phyloP scores from a whole-genome alignment of 768 basidiomycete genomes.

The Podaxis sp. region DNA sequence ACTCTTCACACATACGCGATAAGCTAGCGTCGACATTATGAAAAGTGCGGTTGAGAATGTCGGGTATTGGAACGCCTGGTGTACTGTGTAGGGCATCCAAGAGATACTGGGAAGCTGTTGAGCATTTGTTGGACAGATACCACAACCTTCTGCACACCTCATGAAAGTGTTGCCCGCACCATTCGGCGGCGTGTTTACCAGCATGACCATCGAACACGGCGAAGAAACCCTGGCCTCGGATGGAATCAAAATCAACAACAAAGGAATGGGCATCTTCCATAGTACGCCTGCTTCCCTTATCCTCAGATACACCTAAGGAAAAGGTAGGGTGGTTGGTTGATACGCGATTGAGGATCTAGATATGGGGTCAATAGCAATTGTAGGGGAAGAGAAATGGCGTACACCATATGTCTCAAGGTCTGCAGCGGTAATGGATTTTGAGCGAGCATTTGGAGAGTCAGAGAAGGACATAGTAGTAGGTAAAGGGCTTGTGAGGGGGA shows the following conservation, averaged over 20 bases:
- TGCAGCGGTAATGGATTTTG: conserved; percentile 76
- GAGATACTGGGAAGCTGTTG: conserved; percentile 36
- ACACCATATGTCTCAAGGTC: conserved; percentile 78
- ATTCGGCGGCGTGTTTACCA: conserved; percentile 97
- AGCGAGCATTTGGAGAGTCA: conserved; percentile 73
- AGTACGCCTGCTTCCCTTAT: conserved; percentile 83
- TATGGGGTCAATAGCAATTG: background rate
- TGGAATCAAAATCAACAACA: conserved; percentile 86
- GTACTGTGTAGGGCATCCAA: conserved; percentile 64
- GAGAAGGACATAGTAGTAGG: conserved; percentile 34
- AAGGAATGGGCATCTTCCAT: conserved; percentile 99
- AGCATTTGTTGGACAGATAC: background rate
- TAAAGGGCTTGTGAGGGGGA: background rate
- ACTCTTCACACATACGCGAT: conserved; percentile 80
- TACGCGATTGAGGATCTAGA: conserved; percentile 71
- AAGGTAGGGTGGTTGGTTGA: conserved; percentile 62
- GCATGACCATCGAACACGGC: conserved; percentile 99
- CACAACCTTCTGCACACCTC: conserved; percentile 43
- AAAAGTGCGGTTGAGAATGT: conserved; percentile 90
- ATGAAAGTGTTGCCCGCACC: conserved; percentile 97
- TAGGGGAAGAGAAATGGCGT: conserved; percentile 22
- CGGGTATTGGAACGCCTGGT: conserved; percentile 64
- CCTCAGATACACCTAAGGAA: conserved; percentile 73
- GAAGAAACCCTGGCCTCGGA: conserved; percentile 96
- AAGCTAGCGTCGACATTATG: conserved; percentile 85